Evolutionary conservation across 202 grass and related monocot genomes (phyloP).

Genomic region (Zizania palustris): DNA sequence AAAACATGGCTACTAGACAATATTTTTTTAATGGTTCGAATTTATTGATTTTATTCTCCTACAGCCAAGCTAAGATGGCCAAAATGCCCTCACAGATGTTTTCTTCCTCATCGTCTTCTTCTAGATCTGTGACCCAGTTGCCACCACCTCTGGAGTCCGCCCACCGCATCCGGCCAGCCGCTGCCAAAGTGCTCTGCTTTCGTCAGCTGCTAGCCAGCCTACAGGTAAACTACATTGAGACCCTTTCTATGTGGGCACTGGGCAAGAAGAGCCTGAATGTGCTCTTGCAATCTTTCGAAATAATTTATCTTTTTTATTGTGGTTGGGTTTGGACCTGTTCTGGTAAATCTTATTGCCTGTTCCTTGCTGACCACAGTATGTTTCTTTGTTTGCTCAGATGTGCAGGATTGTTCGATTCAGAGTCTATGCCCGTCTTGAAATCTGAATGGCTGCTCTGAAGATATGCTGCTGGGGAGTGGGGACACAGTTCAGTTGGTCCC

Average conservation of each 20-base stretch:
- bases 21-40: no score
- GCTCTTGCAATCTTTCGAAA: background rate
- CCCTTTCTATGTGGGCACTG: background rate
- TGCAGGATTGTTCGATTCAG: background rate
- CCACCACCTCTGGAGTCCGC: background rate
- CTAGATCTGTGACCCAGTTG: no score
- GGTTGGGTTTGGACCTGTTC: no score
- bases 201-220: background rate
- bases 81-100: no score
- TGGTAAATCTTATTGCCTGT: background rate
- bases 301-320: background rate
- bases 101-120: no score
- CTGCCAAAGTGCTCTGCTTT: background rate
- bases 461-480: background rate
- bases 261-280: background rate
- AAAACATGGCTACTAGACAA: no score
- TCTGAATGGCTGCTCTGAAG: conserved; percentile 54
- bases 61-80: no score
- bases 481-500: conserved; percentile 9
- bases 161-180: background rate
- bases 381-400: background rate
- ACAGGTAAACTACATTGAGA: background rate
- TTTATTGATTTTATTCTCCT: no score
- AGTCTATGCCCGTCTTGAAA: background rate
- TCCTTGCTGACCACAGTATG: background rate